Conservation (phyloP, 75 land plant species). For the Sequoiadendron giganteum region DNA sequence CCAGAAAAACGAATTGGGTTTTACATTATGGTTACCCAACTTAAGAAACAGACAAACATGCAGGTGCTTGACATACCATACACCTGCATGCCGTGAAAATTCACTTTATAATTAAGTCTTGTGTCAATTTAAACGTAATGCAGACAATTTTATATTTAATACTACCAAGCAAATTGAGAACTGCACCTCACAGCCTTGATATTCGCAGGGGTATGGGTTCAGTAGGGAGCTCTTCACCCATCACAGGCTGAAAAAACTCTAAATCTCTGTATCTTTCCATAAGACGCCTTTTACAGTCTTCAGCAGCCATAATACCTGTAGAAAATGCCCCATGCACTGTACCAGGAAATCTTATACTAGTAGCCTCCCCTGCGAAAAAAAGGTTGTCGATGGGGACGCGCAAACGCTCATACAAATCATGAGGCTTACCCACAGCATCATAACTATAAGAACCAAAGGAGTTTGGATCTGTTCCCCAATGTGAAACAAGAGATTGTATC, state of each 20-base stretch:
- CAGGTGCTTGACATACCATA: neutral
- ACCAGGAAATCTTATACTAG: slow-evolving; percentile 64
- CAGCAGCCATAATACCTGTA: slow-evolving; percentile 79
- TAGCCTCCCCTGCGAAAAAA: slow-evolving; percentile 87
- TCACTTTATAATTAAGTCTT: neutral
- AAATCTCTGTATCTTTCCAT: slow-evolving; percentile 30
- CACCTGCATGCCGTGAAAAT: neutral
- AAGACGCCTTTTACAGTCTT: slow-evolving; percentile 55
- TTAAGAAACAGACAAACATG: neutral
- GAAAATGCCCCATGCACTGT: slow-evolving; percentile 89
- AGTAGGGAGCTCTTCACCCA: slow-evolving; percentile 33
- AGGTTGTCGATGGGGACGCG: slow-evolving; percentile 62
- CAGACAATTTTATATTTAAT: neutral
- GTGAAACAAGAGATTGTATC: slow-evolving; percentile 71
- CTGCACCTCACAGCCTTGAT: slow-evolving; percentile 46
- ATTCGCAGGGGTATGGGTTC: slow-evolving; percentile 50
- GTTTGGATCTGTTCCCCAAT: slow-evolving; percentile 74
- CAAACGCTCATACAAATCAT: slow-evolving; percentile 52
- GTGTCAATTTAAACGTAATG: neutral
- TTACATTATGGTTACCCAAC: neutral
- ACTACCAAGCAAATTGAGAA: neutral
- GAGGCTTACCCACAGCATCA: slow-evolving; percentile 63
- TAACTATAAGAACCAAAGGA: slow-evolving; percentile 73
- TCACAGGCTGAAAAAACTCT: slow-evolving; percentile 33
- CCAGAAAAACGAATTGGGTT: neutral